Conservation (phyloP, 2,329 filamentous ascomycete genomes). For the Fulvia fulva region DNA sequence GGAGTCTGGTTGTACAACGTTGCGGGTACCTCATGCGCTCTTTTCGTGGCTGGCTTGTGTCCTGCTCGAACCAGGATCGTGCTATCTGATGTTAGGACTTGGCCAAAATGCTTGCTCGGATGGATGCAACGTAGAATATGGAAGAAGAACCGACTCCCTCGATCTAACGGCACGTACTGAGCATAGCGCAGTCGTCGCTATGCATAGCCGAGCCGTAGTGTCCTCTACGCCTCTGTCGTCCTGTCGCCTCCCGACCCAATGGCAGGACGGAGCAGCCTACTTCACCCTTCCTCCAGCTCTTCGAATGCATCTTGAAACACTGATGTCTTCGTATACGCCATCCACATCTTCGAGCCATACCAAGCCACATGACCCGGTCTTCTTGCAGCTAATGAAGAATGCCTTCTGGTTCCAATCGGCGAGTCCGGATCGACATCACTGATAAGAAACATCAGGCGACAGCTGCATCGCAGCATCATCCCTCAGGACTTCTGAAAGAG, state of each 20-base stretch:
- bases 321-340: not conserved
- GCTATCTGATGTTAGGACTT: not conserved
- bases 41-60: not conserved
- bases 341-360: not conserved
- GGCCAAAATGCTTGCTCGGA: not conserved
- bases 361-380: not conserved
- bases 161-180: too few species aligned
- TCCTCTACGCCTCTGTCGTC: too few species aligned
- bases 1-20: too few species aligned
- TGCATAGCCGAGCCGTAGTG: too few species aligned
- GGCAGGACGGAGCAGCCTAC: too few species aligned
- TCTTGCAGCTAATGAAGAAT: not conserved
- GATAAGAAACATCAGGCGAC: not conserved
- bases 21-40: too few species aligned
- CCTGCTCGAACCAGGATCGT: not conserved
- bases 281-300: not conserved
- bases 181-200: too few species aligned
- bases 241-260: too few species aligned
- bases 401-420: not conserved
- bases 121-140: not conserved
- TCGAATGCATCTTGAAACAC: not conserved
- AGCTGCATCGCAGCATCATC: not conserved
- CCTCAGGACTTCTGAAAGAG: not conserved
- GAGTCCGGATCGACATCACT: not conserved
- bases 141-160: not conserved